phyloP scores from a whole-genome alignment of 2,329 filamentous ascomycete species.

The Biscogniauxia sp. region DNA sequence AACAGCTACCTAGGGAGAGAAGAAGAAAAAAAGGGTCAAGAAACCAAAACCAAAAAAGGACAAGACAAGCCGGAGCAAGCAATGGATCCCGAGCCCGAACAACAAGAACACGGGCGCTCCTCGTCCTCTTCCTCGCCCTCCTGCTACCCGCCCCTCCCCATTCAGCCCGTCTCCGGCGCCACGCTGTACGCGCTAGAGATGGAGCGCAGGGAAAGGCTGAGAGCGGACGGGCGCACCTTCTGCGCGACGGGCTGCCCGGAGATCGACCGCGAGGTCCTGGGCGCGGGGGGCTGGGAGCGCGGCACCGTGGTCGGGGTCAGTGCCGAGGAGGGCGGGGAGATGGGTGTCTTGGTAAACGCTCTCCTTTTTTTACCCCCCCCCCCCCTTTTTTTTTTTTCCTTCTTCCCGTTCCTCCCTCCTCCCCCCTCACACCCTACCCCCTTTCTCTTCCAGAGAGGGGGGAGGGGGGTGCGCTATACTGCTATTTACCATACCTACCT shows the following conservation, averaged over 20 bases:
- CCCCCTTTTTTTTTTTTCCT: constrained; percentile 4
- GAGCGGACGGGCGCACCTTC: constrained; percentile 25
- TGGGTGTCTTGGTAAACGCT: constrained; percentile 44
- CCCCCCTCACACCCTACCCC: no score
- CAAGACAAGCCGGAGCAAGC: no score
- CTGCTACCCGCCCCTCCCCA: constrained; percentile 7
- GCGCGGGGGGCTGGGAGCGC: constrained; percentile 45
- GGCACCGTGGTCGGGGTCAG: constrained; percentile 54
- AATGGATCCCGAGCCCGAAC: no score
- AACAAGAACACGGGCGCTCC: no score
- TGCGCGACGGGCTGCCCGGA: constrained; percentile 45
- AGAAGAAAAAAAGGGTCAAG: no score
- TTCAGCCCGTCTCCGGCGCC: constrained; percentile 45
- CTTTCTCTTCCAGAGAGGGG: no score
- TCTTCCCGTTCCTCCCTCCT: constrained; percentile 11
- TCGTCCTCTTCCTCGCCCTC: no score
- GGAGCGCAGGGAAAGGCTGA: constrained; percentile 33
- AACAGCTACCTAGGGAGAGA: no score
- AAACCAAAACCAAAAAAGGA: no score
- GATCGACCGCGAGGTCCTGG: constrained; percentile 47
- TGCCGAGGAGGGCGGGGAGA: constrained; percentile 45
- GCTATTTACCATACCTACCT: no score
- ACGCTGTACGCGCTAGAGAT: constrained; percentile 41
- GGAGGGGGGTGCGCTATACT: no score
- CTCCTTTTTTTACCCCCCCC: constrained; percentile 11